A percentile compares a stretch with the other conserved stretches of the same genome.
These are phyloP conservation scores for Trichoderma sp. DNA, from an alignment of 2,329 filamentous ascomycete species.

Conservation along the genomic window DNA sequence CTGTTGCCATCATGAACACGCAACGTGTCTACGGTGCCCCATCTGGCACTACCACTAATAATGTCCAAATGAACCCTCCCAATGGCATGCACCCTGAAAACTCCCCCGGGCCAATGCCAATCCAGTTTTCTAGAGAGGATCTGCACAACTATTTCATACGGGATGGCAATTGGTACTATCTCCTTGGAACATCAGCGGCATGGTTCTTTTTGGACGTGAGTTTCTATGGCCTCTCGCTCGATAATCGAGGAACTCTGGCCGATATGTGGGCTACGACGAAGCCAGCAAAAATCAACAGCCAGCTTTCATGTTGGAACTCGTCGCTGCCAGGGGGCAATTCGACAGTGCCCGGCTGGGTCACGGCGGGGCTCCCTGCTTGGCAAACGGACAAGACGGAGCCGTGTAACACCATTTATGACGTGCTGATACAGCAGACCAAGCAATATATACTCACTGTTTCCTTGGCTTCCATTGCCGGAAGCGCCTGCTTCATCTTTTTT, in stretches of 20 bases:
- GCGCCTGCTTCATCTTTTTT: slow-evolving; percentile 47
- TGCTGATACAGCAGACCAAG: slow-evolving; percentile 51
- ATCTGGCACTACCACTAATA: slow-evolving; percentile 23
- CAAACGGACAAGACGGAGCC: slow-evolving; percentile 49
- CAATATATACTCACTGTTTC: slow-evolving; percentile 54
- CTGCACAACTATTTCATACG: slow-evolving; percentile 51
- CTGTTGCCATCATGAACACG: slow-evolving; percentile 57
- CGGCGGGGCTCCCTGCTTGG: slow-evolving; percentile 45
- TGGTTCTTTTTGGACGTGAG: slow-evolving; percentile 56
- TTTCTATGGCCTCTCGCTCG: slow-evolving; percentile 53
- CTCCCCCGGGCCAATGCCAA: slow-evolving; percentile 40
- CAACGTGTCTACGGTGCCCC: slow-evolving; percentile 55
- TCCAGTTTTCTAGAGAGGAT: slow-evolving; percentile 50
- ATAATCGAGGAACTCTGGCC: slow-evolving; percentile 40
- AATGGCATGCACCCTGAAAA: slow-evolving; percentile 32
- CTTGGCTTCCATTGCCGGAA: slow-evolving; percentile 50
- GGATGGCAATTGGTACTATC: slow-evolving; percentile 37
- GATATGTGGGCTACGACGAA: slow-evolving; percentile 40
- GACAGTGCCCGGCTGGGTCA: slow-evolving; percentile 42
- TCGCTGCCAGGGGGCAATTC: slow-evolving; percentile 43
- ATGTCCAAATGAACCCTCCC: slow-evolving; percentile 25
- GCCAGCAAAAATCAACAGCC: slow-evolving; percentile 35
- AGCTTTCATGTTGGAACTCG: slow-evolving; percentile 49
- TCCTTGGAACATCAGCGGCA: slow-evolving; percentile 43
- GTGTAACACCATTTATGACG: slow-evolving; percentile 52